Base-by-base conservation (phyloP, 2,329 filamentous ascomycete genomes). In the Fusarium newnesense region DNA sequence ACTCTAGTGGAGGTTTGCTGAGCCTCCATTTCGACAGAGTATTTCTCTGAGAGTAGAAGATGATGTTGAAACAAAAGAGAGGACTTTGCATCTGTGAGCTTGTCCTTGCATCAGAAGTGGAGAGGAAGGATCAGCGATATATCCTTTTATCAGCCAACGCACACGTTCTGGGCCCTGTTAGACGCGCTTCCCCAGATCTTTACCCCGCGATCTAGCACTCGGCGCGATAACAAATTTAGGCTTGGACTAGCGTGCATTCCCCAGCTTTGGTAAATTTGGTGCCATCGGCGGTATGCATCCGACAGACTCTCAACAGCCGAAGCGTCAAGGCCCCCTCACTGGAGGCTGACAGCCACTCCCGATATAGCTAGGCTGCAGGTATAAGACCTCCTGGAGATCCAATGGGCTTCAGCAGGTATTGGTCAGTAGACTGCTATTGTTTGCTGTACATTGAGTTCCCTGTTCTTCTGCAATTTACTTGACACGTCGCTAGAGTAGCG, bases 81-180 rank as follows among this genome's bases (percentile, higher is more conserved):
- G 7, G n/a, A 5, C 26, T 40, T 24, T 19, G 19, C 1, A 12
- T 39, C 7, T 32, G 3, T 4, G 37, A 4, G 36, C 1, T 28
- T 43, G 21, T 56, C 52, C 52, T 56, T 56, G 52, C 37, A 56
- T 56, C 4, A 10, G 52, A 56, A 56, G 52, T 56, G 52, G 52
- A 56, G 54, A 57, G 34, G 30, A 57, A 47, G 3, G 39, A 34
- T 46, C 30, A 26, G 28, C 39, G 39, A 57, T 57, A 47, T 47
- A 47, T 46, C 52, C 37, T 56, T 56, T 56, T 56, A 56, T 43
- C 37, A 43, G 2, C 21, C 21, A 42, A 1, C 2, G 11, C 26
- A 6, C 26, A 43, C 16, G 52, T 56, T 56, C 52, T 56, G 3
- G 39, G 19, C 53, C 18, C 28, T 34, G 2, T 11, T 26, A 26